phyloP scores from a whole-genome alignment of 2,329 filamentous ascomycete genomes.

The Diaporthe citrichinensis region DNA sequence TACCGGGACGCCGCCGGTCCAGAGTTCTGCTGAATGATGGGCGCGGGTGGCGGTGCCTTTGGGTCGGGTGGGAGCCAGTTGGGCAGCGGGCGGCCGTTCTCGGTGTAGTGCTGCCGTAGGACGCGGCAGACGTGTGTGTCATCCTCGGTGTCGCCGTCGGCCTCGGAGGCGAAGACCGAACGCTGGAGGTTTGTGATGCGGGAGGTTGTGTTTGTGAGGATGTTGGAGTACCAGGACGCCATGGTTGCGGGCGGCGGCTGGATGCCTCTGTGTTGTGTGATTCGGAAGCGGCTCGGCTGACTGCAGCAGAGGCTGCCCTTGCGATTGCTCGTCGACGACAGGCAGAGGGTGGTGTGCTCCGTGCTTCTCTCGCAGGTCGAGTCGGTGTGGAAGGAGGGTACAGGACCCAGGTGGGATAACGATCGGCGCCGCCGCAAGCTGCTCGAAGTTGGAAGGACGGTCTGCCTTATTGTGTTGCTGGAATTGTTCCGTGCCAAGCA shows the following conservation, averaged over 20 bases:
- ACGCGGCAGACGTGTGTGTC: conserved; percentile 96
- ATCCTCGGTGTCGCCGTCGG: conserved; percentile 83
- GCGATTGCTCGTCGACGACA: conserved; percentile 14
- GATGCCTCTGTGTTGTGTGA: not conserved
- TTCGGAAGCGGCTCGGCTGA: conserved; percentile 4
- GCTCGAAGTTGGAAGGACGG: not conserved
- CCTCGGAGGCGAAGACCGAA: conserved; percentile 67
- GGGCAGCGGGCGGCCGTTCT: conserved; percentile 86
- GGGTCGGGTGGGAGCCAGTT: conserved; percentile 92
- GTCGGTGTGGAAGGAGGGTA: conserved; percentile 28
- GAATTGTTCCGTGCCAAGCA: not conserved
- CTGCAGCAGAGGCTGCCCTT: conserved; percentile 29
- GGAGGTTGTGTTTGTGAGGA: conserved; percentile 75
- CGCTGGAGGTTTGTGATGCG: conserved; percentile 72
- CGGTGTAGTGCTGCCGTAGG: conserved; percentile 90
- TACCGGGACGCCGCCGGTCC: conserved; percentile 62
- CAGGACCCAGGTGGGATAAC: conserved; percentile 24
- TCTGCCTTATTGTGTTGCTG: not conserved
- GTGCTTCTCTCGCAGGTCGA: conserved; percentile 19
- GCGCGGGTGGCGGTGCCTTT: conserved; percentile 73
- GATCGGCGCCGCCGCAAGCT: conserved; percentile 26
- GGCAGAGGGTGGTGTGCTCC: conserved; percentile 11
- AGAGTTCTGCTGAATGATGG: conserved; percentile 66
- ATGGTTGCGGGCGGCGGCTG: conserved; percentile 61
- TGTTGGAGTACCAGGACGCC: conserved; percentile 86